phyloP scores from a whole-genome alignment of 2,329 filamentous ascomycete species.

The Blumeria graminis region DNA sequence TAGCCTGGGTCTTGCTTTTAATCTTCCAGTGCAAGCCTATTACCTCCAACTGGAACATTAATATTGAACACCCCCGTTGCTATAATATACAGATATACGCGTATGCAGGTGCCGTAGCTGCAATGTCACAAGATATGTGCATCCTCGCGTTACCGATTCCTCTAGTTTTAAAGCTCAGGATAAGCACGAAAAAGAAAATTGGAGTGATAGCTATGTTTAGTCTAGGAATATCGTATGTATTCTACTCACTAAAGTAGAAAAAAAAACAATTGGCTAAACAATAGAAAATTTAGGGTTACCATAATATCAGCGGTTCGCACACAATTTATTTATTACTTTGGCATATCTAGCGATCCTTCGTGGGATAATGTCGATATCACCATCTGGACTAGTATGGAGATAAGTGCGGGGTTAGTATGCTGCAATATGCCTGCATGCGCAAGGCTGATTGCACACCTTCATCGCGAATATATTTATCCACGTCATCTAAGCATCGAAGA shows the following conservation, averaged over 20 bases:
- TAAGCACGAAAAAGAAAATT: slow-evolving; percentile 20
- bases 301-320: slow-evolving; percentile 5
- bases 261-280: background rate
- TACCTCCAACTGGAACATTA: slow-evolving; percentile 17
- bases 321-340: slow-evolving; percentile 3
- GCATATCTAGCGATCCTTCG: slow-evolving; percentile 3
- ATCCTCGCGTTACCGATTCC: slow-evolving; percentile 20
- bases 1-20: slow-evolving; percentile 15
- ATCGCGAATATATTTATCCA: background rate
- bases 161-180: slow-evolving; percentile 13
- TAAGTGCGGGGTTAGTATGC: slow-evolving; percentile 8
- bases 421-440: slow-evolving; percentile 9
- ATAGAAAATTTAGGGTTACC: slow-evolving; percentile 3
- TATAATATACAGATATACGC: background rate
- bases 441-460: background rate
- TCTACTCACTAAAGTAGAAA: background rate
- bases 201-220: slow-evolving; percentile 21
- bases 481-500: background rate
- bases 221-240: slow-evolving; percentile 17
- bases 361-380: slow-evolving; percentile 5
- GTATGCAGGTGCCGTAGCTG: background rate
- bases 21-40: slow-evolving; percentile 20
- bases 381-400: slow-evolving; percentile 10
- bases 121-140: slow-evolving; percentile 17
- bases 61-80: background rate